These are phyloP conservation scores for Pseudogymnoascus sp. DNA, from an alignment of 2,329 filamentous ascomycete genomes.

Conservation along the genomic window DNA sequence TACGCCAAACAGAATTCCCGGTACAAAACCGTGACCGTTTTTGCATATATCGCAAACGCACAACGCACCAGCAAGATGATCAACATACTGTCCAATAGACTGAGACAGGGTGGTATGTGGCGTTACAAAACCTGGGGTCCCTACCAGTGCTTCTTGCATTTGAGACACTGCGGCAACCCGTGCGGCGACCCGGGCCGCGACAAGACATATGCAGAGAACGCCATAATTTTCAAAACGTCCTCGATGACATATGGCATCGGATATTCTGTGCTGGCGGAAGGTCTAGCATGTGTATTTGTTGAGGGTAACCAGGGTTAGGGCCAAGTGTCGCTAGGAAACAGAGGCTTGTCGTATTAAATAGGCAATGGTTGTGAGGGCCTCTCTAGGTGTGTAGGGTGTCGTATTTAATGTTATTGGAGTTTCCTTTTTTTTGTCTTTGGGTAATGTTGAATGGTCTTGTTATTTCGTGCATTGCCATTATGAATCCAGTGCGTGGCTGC, in stretches of 20 bases:
- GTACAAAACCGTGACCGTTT: background rate
- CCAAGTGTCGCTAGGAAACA: background rate
- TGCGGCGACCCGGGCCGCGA: background rate
- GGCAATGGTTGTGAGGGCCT: background rate
- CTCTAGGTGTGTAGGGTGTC: background rate
- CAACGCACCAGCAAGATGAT: background rate
- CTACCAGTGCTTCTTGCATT: background rate
- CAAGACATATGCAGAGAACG: background rate
- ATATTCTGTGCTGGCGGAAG: background rate
- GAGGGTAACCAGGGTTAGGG: no score
- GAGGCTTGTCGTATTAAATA: background rate
- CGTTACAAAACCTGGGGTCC: background rate
- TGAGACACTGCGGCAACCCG: background rate
- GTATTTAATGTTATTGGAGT: no score
- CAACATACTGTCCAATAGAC: background rate
- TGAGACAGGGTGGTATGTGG: background rate
- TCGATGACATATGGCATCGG: background rate
- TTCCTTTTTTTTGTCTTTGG: no score
- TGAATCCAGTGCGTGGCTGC: no score
- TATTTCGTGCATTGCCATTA: no score
- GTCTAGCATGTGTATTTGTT: background rate
- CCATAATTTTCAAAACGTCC: background rate
- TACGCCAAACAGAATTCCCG: background rate
- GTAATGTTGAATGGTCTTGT: no score
- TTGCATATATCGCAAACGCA: background rate